Conservation (phyloP, 2,329 filamentous ascomycete genomes). For the Cylindrodendrum hubeiense region DNA sequence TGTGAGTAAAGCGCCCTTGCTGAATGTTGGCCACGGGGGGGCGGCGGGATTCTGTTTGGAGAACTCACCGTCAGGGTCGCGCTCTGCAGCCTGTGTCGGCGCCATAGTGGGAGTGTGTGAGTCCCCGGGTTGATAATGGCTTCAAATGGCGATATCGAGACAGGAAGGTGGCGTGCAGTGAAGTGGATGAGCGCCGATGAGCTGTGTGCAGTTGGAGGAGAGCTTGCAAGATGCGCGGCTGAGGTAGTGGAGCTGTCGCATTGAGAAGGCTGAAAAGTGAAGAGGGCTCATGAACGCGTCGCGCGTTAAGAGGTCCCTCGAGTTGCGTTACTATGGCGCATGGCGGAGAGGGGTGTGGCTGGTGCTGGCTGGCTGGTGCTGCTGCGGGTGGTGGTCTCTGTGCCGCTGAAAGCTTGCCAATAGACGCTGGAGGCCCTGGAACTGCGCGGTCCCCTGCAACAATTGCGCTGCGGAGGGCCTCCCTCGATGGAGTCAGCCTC, state of each 20-base stretch:
- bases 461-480: not conserved
- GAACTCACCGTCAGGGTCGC: slow-evolving; percentile 53
- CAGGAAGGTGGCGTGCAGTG: not conserved
- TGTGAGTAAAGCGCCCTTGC: slow-evolving; percentile 19
- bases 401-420: not conserved
- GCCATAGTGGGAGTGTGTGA: slow-evolving; percentile 45
- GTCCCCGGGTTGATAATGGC: not conserved
- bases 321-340: too few relatives aligned
- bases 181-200: slow-evolving; percentile 4
- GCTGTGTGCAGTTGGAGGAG: slow-evolving; percentile 23
- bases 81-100: slow-evolving; percentile 50
- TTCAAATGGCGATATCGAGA: not conserved
- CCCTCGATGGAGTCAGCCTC: not conserved
- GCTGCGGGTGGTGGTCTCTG: too few relatives aligned
- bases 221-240: slow-evolving; percentile 34
- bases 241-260: slow-evolving; percentile 32
- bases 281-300: slow-evolving; percentile 49
- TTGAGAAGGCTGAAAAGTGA: slow-evolving; percentile 47
- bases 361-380: not conserved
- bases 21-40: slow-evolving; percentile 5
- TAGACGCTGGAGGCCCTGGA: not conserved
- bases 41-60: slow-evolving; percentile 3
- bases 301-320: slow-evolving; percentile 52
- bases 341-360: slow-evolving; percentile 1
- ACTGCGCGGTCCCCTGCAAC: not conserved